Conservation (phyloP, 768 basidiomycete genomes). For the Leccinum rimulosum region DNA sequence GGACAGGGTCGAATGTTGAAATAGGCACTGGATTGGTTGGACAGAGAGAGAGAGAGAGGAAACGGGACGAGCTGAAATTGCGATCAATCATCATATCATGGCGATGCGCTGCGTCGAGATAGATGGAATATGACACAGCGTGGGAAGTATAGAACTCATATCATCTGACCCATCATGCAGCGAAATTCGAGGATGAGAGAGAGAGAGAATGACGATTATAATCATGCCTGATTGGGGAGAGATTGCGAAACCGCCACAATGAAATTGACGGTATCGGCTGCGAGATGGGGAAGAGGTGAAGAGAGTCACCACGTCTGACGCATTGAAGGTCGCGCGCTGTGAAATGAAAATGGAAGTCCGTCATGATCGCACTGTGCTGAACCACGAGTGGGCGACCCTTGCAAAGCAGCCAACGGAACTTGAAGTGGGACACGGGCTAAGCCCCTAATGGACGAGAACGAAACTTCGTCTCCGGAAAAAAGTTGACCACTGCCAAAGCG, state of each 20-base stretch:
- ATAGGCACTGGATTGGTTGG: background rate
- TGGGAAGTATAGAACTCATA: background rate
- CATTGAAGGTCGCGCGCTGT: background rate
- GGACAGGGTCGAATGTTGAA: slow-evolving; percentile 7
- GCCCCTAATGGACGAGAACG: slow-evolving; percentile 3
- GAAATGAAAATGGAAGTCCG: slow-evolving; percentile 24
- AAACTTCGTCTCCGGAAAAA: background rate
- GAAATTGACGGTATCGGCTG: slow-evolving; percentile 13
- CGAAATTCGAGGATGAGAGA: background rate
- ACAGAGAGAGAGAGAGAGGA: background rate
- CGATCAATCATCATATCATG: background rate
- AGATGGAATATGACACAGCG: background rate
- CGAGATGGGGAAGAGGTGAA: slow-evolving; percentile 9
- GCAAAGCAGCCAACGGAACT: slow-evolving; percentile 13
- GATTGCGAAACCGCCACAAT: slow-evolving; percentile 1
- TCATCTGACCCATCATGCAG: background rate
- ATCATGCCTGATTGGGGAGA: slow-evolving; percentile 6
- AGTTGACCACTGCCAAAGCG: background rate
- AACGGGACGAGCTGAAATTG: background rate
- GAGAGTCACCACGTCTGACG: slow-evolving; percentile 1
- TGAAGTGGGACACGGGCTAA: slow-evolving; percentile 7
- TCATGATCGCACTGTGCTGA: slow-evolving; percentile 8
- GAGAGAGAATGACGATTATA: background rate
- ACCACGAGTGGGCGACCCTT: slow-evolving; percentile 14
- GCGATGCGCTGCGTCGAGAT: background rate